Evolutionary conservation across 306 rosid genomes (phyloP), one percentile per base, ranked within the genome.

Genomic region (Vicia faba): DNA sequence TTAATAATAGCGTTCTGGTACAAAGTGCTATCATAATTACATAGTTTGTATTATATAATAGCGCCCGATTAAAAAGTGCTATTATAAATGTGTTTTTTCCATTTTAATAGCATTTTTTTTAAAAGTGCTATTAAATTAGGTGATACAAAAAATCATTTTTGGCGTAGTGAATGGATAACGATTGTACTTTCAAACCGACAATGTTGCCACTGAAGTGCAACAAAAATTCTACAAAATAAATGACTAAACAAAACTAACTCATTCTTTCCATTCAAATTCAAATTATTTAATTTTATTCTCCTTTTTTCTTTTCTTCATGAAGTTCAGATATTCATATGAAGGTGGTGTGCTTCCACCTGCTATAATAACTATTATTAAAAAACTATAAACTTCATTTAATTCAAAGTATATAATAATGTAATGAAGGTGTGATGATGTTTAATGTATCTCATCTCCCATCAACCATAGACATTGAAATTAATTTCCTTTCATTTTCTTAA

Each of bases 401-500:
- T 46, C 15, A 14, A 15, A 14, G 16, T 46, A 46, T 48, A 11
- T 16, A 48, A 23, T 18, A 48, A 48, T 48, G 8, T 20, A 51
- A 51, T 11, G 28, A 51, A 51, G 58, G 31, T 51, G 31, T 20
- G 58, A 28, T 51, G 14, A 19, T 19, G 29, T 20, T 51, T 51
- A 51, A 51, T 51, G n/a, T 20, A 55, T 26, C 36, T 55, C 61
- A 15, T 55, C 4, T 55, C 38, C 61, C 61, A 55, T 55, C 61
- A 26, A 55, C 61, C 36, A 26, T 55, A 55, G 11, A 26, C 36
- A 55, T 55, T 26, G 61, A 26, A 55, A 12, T 54, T 12, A 55
- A 28, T 26, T 25, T 55, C 36, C 31, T 55, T 12, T 55, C 61
- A 10, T 8, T 55, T 55, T 55, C 61, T 55, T 55, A 55, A 55